Percentiles rank a stretch among this genome's conserved stretches.
Evolutionary conservation across 495 filamentous ascomycete genomes (phyloP).

Genomic region (Aspergillus panamensis): DNA sequence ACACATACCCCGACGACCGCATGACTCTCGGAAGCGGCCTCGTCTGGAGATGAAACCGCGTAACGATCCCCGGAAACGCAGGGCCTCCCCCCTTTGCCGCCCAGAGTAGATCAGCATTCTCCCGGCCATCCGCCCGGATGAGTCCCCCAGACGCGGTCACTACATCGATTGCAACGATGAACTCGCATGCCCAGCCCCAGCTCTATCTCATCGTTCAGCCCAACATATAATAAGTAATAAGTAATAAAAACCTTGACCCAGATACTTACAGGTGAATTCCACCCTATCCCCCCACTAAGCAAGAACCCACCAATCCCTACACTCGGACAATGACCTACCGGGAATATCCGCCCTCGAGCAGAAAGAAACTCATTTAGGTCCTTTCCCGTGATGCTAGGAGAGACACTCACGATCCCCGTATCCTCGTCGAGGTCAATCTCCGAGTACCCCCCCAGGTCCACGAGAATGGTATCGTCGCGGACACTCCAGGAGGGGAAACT

Average conservation of each 20-base stretch:
- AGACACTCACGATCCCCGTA: not conserved
- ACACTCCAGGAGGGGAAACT: slow-evolving; percentile 4
- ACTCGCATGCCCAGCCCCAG: slow-evolving; percentile 50
- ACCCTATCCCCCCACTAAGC: slow-evolving; percentile 48
- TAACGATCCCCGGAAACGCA: slow-evolving; percentile 44
- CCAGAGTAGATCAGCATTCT: slow-evolving; percentile 44
- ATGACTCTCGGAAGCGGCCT: slow-evolving; percentile 21
- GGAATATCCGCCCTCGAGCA: slow-evolving; percentile 31
- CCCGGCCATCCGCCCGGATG: slow-evolving; percentile 28
- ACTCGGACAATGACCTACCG: slow-evolving; percentile 49
- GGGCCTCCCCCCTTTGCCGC: slow-evolving; percentile 46
- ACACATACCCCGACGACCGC: slow-evolving; percentile 37
- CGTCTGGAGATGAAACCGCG: slow-evolving; percentile 37
- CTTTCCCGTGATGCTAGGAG: not conserved
- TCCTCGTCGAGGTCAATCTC: not conserved
- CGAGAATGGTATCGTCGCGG: not conserved
- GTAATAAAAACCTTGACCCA: not conserved
- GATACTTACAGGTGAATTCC: slow-evolving; percentile 37
- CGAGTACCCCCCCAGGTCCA: not conserved
- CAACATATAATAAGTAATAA: not conserved
- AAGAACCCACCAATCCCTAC: slow-evolving; percentile 50
- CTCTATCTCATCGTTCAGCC: slow-evolving; percentile 18
- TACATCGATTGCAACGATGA: slow-evolving; percentile 39
- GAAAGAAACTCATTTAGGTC: not conserved
- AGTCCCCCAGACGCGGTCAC: slow-evolving; percentile 36